Evolutionary conservation across 306 rosid species (phyloP).

Genomic region (Glycyrrhiza uralensis): DNA sequence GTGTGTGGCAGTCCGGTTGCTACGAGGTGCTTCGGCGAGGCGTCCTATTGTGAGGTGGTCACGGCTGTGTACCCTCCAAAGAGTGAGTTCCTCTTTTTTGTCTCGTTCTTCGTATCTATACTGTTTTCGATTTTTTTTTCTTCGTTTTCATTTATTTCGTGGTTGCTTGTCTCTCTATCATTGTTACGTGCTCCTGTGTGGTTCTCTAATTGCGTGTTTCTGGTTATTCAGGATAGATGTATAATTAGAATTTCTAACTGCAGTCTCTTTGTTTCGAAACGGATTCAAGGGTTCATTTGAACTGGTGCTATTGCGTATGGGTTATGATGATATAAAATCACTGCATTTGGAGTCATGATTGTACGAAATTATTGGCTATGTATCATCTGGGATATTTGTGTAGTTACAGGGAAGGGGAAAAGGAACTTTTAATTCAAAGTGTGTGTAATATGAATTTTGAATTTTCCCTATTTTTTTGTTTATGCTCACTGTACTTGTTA

Average conservation of each 20-base stretch:
- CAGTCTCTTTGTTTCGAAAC: neutral
- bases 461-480: too few species aligned
- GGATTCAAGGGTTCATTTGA: neutral
- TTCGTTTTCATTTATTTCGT: too few species aligned
- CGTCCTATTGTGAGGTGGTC: too few species aligned
- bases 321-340: neutral
- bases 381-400: neutral
- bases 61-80: too few species aligned
- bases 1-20: too few species aligned
- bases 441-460: neutral
- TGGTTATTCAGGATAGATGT: neutral
- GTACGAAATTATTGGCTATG: neutral
- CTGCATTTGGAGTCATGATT: slow-evolving; percentile 4
- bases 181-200: neutral
- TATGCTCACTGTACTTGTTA: too few species aligned
- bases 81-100: too few species aligned
- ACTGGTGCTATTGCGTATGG: neutral
- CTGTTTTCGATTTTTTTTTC: neutral
- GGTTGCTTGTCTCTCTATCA: neutral
- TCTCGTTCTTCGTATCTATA: neutral
- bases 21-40: too few species aligned
- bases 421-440: neutral
- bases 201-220: neutral
- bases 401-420: neutral
- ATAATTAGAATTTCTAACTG: neutral